phyloP scores from a whole-genome alignment of 192 early-diverging fungal genomes.

The Physocladia obscura region DNA sequence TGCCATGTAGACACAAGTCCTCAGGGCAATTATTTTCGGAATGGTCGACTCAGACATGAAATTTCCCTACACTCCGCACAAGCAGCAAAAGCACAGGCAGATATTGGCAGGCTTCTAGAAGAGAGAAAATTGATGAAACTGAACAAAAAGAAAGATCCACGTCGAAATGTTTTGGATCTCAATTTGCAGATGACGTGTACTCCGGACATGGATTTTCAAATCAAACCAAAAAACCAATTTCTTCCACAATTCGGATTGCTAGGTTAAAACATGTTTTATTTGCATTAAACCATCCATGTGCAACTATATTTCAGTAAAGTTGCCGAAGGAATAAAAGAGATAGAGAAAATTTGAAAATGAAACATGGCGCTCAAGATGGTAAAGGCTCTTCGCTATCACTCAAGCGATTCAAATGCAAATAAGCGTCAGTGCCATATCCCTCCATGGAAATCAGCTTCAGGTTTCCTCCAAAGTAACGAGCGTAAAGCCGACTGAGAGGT shows the following conservation, averaged over 20 bases:
- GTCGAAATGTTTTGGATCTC: conserved; percentile 15
- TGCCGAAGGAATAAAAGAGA: conserved; percentile 69
- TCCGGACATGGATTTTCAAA: conserved; percentile 34
- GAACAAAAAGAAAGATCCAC: not conserved
- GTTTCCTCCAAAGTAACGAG: conserved; percentile 96
- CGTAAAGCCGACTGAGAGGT: conserved; percentile 86
- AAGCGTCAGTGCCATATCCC: conserved; percentile 90
- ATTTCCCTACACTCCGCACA: conserved; percentile 13
- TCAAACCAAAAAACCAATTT: conserved; percentile 1
- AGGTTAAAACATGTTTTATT: too few species aligned
- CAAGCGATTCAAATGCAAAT: conserved; percentile 86
- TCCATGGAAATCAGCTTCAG: conserved; percentile 92
- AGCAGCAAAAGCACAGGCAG: not conserved
- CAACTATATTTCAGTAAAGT: too few species aligned
- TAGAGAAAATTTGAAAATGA: not conserved
- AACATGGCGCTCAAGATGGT: conserved; percentile 8
- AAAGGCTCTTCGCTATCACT: conserved; percentile 86
- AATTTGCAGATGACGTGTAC: conserved; percentile 30
- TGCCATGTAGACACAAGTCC: conserved; percentile 2
- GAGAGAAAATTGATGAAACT: not conserved
- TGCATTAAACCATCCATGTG: too few species aligned
- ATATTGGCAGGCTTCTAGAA: conserved; percentile 5
- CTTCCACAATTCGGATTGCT: too few species aligned
- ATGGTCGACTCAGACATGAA: conserved; percentile 20
- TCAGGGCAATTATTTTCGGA: conserved; percentile 9